A percentile compares a stretch with the other conserved stretches of the same genome.
Conservation (phyloP, 345 rosid genomes). For the Citrus mangshanensis region DNA sequence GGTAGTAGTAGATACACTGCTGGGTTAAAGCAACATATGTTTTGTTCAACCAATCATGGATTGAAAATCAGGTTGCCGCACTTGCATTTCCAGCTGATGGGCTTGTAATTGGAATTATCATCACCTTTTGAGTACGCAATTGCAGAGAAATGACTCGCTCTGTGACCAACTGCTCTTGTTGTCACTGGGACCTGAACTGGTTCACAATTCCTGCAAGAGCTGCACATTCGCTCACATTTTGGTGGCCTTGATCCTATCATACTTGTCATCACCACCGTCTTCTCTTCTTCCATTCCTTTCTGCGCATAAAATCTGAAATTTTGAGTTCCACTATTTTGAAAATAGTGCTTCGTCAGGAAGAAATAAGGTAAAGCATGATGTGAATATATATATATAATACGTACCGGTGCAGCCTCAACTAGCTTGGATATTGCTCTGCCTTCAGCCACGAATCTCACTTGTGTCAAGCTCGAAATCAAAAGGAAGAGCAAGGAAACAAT, state of each 20-base stretch:
- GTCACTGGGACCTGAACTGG: constrained; percentile 63
- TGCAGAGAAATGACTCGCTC: constrained; percentile 15
- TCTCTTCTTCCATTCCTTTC: constrained; percentile 24
- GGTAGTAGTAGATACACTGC: neutral
- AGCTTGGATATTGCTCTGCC: constrained; percentile 33
- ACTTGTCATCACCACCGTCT: constrained; percentile 24
- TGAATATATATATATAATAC: neutral
- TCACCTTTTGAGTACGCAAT: constrained; percentile 44
- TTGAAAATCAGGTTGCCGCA: constrained; percentile 55
- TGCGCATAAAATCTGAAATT: neutral
- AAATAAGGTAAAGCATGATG: neutral
- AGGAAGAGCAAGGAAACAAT: constrained; percentile 32
- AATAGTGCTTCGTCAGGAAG: neutral
- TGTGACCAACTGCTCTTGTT: constrained; percentile 18
- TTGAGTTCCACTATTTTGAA: neutral
- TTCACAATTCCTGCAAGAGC: constrained; percentile 48
- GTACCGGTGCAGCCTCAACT: constrained; percentile 27
- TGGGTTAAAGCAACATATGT: neutral
- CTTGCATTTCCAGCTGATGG: constrained; percentile 79
- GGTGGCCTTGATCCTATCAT: constrained; percentile 69
- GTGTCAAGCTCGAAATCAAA: constrained; percentile 30
- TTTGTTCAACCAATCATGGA: constrained; percentile 42
- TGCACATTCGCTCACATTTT: constrained; percentile 54
- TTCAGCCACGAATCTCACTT: constrained; percentile 29
- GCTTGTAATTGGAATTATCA: constrained; percentile 60